These are phyloP conservation scores for Colletotrichum scovillei DNA, from an alignment of 2,329 filamentous ascomycete species.

Conservation along the genomic window DNA sequence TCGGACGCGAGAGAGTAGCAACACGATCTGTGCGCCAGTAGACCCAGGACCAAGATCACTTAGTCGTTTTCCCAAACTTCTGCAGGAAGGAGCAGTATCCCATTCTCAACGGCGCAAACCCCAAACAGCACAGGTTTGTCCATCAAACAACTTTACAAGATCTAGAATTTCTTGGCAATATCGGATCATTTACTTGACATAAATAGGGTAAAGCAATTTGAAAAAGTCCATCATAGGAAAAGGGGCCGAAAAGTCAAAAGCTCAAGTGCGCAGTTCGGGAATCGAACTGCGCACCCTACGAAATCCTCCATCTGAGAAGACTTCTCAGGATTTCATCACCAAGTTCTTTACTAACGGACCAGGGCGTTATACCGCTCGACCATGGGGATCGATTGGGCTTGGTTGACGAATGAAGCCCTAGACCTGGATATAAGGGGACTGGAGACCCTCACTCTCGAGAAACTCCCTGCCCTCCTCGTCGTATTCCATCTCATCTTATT, in stretches of 20 bases:
- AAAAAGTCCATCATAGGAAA: not conserved
- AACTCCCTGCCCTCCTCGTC: not conserved
- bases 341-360: conserved; percentile 16
- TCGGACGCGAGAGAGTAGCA: not conserved
- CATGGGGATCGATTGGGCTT: conserved; percentile 11
- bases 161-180: not conserved
- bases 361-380: conserved; percentile 11
- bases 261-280: not conserved
- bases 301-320: not conserved
- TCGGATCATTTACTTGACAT: not conserved
- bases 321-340: conserved; percentile 5
- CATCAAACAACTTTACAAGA: too few relatives aligned
- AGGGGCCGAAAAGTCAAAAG: not conserved
- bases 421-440: not conserved
- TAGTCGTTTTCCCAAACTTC: not conserved
- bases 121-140: not conserved
- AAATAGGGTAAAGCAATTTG: too few relatives aligned
- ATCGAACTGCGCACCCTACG: not conserved
- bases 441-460: not conserved
- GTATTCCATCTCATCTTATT: not conserved
- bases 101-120: not conserved
- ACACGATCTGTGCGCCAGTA: not conserved
- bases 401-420: not conserved
- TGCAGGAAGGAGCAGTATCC: not conserved
- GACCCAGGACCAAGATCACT: not conserved